Conservation (phyloP, 257 asterid species). For the Solanum pennellii region DNA sequence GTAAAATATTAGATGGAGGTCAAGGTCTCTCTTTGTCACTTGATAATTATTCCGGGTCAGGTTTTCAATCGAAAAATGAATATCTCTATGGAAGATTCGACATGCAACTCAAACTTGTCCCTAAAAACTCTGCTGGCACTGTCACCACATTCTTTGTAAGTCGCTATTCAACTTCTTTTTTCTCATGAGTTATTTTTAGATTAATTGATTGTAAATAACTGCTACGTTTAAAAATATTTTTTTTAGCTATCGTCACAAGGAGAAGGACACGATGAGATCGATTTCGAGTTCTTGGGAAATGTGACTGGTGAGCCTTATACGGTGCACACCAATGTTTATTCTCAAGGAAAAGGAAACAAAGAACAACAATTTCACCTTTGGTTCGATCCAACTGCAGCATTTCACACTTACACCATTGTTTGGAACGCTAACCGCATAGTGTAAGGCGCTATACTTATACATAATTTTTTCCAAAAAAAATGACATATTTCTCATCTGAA, state of each 20-base stretch:
- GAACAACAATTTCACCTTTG: conserved; percentile 65
- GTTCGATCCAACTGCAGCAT: conserved; percentile 47
- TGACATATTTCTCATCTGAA: too few relatives aligned
- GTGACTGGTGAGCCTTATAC: conserved; percentile 45
- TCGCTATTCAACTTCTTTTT: not conserved
- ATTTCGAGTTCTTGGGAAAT: conserved; percentile 57
- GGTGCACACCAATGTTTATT: conserved; percentile 38
- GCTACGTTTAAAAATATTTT: not conserved
- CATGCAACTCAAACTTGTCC: conserved; percentile 51
- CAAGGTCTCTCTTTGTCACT: conserved; percentile 30
- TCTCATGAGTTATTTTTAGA: not conserved
- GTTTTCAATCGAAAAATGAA: conserved; percentile 38
- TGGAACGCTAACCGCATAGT: conserved; percentile 47
- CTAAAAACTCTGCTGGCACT: conserved; percentile 62
- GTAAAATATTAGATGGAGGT: conserved; percentile 29
- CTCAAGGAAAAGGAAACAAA: conserved; percentile 33
- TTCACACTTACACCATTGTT: conserved; percentile 50
- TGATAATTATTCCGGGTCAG: conserved; percentile 56
- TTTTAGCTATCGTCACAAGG: conserved; percentile 40
- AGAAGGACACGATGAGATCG: conserved; percentile 46
- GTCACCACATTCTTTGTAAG: conserved; percentile 63
- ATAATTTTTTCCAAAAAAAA: too few relatives aligned
- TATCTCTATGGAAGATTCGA: conserved; percentile 44
- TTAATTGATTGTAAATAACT: not conserved
- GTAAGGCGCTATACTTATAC: conserved; percentile 9